Percentiles rank a stretch among this genome's conserved stretches.
Evolutionary conservation across 2,329 filamentous ascomycete genomes (phyloP).

Genomic region (Apiospora rasikravindrae): DNA sequence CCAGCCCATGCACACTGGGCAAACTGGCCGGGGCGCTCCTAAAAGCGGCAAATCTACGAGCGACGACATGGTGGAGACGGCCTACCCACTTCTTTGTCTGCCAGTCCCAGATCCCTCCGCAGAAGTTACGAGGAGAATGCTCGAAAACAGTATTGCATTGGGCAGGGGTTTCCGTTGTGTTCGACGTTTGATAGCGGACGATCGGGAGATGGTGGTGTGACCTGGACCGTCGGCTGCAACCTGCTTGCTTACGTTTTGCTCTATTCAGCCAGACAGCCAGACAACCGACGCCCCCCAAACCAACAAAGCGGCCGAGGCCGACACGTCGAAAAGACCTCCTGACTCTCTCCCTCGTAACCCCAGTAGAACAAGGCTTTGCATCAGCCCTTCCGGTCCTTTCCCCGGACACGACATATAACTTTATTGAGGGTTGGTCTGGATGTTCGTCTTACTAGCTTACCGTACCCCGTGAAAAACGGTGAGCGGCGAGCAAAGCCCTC

Average conservation of each 20-base stretch:
- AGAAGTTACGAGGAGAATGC: constrained; percentile 10
- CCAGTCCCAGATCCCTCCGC: constrained; percentile 1
- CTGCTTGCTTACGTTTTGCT: neutral
- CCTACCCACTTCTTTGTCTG: constrained; percentile 16
- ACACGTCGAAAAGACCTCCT: neutral
- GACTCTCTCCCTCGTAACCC: neutral
- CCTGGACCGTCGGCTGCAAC: constrained; percentile 1
- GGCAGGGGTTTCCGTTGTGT: constrained; percentile 2
- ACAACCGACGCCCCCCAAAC: neutral
- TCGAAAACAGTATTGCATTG: neutral
- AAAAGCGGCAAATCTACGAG: constrained; percentile 16
- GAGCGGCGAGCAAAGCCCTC: neutral
- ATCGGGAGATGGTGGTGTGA: constrained; percentile 17
- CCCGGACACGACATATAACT: neutral
- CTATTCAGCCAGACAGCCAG: neutral
- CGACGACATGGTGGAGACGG: constrained; percentile 19
- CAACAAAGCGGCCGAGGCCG: constrained; percentile 4
- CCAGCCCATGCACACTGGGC: neutral
- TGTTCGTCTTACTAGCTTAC: neutral
- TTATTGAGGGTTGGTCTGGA: neutral
- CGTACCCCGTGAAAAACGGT: constrained; percentile 6
- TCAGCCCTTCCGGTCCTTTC: constrained; percentile 6
- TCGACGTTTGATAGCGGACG: constrained; percentile 16
- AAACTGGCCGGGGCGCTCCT: neutral
- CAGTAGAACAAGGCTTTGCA: neutral